A percentile compares a stretch with the other conserved stretches of the same genome.
These are phyloP conservation scores for Fusarium citri DNA, from an alignment of 2,329 filamentous ascomycete genomes.

Conservation along the genomic window DNA sequence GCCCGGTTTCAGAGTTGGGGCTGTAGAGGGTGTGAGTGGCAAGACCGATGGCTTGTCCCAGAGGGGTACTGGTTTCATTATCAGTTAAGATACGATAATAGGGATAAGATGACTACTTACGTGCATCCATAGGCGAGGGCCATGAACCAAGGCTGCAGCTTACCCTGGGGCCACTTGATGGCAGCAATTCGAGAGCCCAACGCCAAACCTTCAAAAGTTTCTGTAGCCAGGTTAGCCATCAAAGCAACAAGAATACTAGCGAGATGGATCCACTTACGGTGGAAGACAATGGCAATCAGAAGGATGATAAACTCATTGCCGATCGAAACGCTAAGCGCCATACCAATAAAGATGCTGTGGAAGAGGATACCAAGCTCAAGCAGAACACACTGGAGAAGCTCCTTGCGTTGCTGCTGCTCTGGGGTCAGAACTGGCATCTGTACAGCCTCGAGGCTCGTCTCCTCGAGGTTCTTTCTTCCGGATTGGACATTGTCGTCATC, in stretches of 20 bases:
- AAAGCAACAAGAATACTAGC: fast-evolving
- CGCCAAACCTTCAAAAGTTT: conserved; percentile 68
- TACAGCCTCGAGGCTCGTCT: conserved; percentile 42
- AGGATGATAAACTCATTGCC: conserved; percentile 83
- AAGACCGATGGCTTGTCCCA: conserved; percentile 80
- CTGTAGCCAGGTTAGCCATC: conserved; percentile 40
- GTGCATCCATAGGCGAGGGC: conserved; percentile 68
- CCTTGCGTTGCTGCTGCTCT: conserved; percentile 70
- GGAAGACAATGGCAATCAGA: conserved; percentile 81
- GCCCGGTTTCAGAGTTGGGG: conserved; percentile 71
- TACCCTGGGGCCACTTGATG: conserved; percentile 57
- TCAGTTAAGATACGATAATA: conserved; percentile 11
- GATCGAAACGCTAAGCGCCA: conserved; percentile 82
- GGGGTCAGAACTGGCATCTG: conserved; percentile 50
- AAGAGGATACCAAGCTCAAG: conserved; percentile 78
- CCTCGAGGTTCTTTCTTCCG: conserved; percentile 38
- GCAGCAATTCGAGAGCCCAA: conserved; percentile 73
- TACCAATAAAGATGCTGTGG: conserved; percentile 81
- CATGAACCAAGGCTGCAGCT: conserved; percentile 66
- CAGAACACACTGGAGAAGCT: conserved; percentile 80
- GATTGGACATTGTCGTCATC: conserved; percentile 27
- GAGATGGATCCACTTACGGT: conserved; percentile 57
- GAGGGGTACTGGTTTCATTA: conserved; percentile 65
- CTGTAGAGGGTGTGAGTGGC: conserved; percentile 77
- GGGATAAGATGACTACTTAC: conserved; percentile 48